These are phyloP conservation scores for Blakeslea trispora DNA, from an alignment of 371 early-diverging fungal species.

Conservation along the genomic window DNA sequence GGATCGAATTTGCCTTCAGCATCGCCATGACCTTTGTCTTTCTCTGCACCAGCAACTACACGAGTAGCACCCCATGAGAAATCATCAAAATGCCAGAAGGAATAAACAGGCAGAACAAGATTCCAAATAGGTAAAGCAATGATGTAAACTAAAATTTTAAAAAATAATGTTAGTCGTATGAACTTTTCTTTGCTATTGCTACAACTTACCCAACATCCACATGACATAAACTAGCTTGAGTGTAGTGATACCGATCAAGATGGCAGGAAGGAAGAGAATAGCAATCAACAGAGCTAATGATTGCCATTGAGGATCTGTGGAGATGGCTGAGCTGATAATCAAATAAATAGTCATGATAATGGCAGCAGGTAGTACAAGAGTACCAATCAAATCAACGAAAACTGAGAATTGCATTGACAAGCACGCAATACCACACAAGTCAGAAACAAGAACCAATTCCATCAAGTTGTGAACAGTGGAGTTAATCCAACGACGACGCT, in stretches of 20 bases:
- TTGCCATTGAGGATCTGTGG: slow-evolving; percentile 55
- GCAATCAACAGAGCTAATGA: slow-evolving; percentile 73
- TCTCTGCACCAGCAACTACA: slow-evolving; percentile 64
- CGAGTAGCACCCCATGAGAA: slow-evolving; percentile 90
- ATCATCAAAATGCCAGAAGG: slow-evolving; percentile 95
- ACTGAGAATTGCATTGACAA: slow-evolving; percentile 99
- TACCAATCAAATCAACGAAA: slow-evolving; percentile 95
- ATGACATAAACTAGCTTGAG: slow-evolving; percentile 72
- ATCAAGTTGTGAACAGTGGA: slow-evolving; percentile 97
- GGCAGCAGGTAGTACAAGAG: slow-evolving; percentile 95
- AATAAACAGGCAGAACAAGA: slow-evolving; percentile 86
- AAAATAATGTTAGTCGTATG: too few relatives aligned
- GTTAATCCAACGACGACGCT: slow-evolving; percentile 99
- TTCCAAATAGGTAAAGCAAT: slow-evolving; percentile 95
- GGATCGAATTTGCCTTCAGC: slow-evolving; percentile 74
- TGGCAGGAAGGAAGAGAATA: slow-evolving; percentile 79
- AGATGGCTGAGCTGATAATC: slow-evolving; percentile 58
- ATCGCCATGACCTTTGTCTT: slow-evolving; percentile 63
- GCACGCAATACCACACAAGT: slow-evolving; percentile 97
- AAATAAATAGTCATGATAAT: slow-evolving; percentile 86
- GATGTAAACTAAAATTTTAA: slow-evolving; percentile 49
- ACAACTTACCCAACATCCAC: slow-evolving; percentile 69
- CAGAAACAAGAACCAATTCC: slow-evolving; percentile 90
- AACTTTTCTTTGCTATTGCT: too few relatives aligned
- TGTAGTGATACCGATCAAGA: slow-evolving; percentile 85